Percentiles rank a stretch among this genome's conserved stretches.
phyloP scores from a whole-genome alignment of 805 yeast species.

The Kluyveromyces lactis region DNA sequence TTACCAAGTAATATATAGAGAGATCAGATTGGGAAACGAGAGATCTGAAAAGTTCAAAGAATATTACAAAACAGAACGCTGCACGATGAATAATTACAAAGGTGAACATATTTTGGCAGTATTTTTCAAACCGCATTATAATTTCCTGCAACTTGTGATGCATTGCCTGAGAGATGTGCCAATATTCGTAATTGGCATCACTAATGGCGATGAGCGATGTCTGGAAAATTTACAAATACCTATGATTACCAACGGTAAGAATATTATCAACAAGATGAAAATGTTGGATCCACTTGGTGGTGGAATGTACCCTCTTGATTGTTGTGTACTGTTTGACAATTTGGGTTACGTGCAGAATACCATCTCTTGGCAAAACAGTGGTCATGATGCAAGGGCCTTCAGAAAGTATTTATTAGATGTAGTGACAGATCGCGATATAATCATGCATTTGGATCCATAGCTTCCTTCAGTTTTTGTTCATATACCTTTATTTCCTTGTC shows the following conservation, averaged over 20 bases:
- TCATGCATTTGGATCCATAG: not conserved
- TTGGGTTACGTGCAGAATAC: not conserved
- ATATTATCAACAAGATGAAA: not conserved
- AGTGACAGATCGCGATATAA: not conserved
- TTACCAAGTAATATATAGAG: not conserved
- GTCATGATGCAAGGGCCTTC: not conserved
- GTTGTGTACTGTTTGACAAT: not conserved
- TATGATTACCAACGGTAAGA: not conserved
- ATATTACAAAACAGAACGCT: not conserved
- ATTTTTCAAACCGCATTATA: slow-evolving; percentile 2
- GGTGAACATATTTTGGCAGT: not conserved
- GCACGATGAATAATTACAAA: not conserved
- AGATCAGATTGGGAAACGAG: too few species aligned
- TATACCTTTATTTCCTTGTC: slow-evolving; percentile 37
- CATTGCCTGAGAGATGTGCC: not conserved
- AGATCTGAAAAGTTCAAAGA: too few species aligned
- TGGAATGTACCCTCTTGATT: not conserved
- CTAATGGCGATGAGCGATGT: not conserved
- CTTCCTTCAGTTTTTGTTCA: slow-evolving; percentile 28
- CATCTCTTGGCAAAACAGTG: not conserved
- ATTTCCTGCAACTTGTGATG: not conserved
- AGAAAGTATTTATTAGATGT: not conserved
- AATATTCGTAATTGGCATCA: not conserved
- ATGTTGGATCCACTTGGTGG: slow-evolving; percentile 2
- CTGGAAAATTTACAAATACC: not conserved